Base-by-base conservation (phyloP, 306 rosid genomes). In the Lathyrus oleraceus region DNA sequence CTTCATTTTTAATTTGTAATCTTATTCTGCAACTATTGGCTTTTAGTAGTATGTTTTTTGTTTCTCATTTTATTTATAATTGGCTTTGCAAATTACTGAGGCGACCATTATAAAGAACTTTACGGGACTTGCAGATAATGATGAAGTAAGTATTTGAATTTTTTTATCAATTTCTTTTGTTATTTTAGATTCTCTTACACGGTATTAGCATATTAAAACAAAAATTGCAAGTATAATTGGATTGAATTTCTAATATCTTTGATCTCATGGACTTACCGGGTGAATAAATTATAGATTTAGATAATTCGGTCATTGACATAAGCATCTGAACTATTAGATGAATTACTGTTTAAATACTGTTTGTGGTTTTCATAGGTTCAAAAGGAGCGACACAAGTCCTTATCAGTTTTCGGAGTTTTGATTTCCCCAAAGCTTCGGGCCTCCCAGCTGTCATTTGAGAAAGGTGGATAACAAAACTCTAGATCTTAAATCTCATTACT, bases 381-480 rank as follows among this genome's bases (percentile, higher is more conserved):
- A 56, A 94, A 74, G 81, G 95, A 87, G 86, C 84, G 87, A 52
- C 67, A 78, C 35, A 89, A 81, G 67, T 87, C 88, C 47, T 76
- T 89, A 67, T 81, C 90, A 13, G 85, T 77, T 61, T 94, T 90
- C 75, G 97, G 95, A 35, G 71, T 89, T 74, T 74, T 94, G 62
- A 92, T 88, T 81, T 85, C 98, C 13, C 98, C 98, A 61, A 94
- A 88, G 82, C 97, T 90, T 72, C 94, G 96, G 40, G 81, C 86
- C 45, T 67, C 89, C 59, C 98, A 90, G 73, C 83, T 87, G 70
- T 88, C 98, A 71, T 94, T 94, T 72, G 98, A 94, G 80, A 87
- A 70, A 74, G 97, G 97, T 88, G 54, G 68, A 23, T 30, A 35
- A 45, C 61, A 79, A 12, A 74, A 61, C 56, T 66, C 6, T 1